Conservation (phyloP, 306 rosid genomes). For the Acacia melanoxylon region DNA sequence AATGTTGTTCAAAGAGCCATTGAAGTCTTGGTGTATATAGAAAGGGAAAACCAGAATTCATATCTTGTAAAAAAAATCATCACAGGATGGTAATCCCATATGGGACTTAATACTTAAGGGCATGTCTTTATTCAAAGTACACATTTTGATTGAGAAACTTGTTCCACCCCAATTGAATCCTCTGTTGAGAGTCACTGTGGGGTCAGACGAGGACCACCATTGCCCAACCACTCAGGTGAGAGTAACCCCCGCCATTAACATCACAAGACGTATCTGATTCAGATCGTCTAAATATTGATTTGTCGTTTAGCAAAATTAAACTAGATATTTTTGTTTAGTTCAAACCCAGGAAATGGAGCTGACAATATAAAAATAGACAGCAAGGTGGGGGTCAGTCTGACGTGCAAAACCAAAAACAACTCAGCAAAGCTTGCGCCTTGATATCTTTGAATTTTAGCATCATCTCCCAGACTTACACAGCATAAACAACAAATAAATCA, state of each 20-base stretch:
- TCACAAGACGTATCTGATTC: not conserved
- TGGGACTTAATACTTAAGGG: slow-evolving; percentile 35
- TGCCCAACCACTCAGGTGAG: slow-evolving; percentile 20
- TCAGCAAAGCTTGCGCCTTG: slow-evolving; percentile 61
- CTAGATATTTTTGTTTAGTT: not conserved
- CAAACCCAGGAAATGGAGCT: slow-evolving; percentile 13
- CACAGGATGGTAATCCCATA: slow-evolving; percentile 38
- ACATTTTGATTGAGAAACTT: slow-evolving; percentile 40
- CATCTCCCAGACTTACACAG: slow-evolving; percentile 65
- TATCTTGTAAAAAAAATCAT: slow-evolving; percentile 29
- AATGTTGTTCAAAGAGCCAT: slow-evolving; percentile 27
- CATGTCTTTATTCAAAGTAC: slow-evolving; percentile 48
- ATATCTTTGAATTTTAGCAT: slow-evolving; percentile 57
- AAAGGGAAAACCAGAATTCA: slow-evolving; percentile 30
- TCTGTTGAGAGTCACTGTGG: slow-evolving; percentile 25
- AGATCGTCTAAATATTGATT: not conserved
- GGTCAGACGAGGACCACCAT: slow-evolving; percentile 48
- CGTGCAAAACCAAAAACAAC: slow-evolving; percentile 45
- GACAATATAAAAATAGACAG: slow-evolving; percentile 7
- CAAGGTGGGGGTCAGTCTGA: slow-evolving; percentile 49
- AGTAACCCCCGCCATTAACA: slow-evolving; percentile 18
- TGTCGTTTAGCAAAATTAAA: slow-evolving; percentile 33
- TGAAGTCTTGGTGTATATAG: slow-evolving; percentile 27
- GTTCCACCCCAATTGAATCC: slow-evolving; percentile 53
- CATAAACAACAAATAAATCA: slow-evolving; percentile 31